Percentiles rank a stretch among this genome's conserved stretches.
phyloP scores from a whole-genome alignment of 495 filamentous ascomycete species.

The Bathelium albidoporum region DNA sequence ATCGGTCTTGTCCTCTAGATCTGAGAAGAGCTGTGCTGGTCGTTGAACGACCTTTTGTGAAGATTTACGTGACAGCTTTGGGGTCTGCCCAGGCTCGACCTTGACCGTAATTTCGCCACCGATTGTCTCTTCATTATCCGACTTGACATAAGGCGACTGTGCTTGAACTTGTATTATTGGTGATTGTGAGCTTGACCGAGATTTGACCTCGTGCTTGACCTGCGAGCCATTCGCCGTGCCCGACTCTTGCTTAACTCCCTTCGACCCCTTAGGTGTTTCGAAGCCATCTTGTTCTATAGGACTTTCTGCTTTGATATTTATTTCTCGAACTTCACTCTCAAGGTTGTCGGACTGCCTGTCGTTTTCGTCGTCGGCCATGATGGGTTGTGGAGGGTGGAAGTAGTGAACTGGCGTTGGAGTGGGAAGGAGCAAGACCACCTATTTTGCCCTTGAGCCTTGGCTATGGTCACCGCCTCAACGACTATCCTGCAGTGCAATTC shows the following conservation, averaged over 20 bases:
- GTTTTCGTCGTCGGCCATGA: conserved; percentile 26
- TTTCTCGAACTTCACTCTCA: conserved; percentile 26
- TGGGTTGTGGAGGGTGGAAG: conserved; percentile 10
- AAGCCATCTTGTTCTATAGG: conserved; percentile 16
- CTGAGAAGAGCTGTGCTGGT: conserved; percentile 52
- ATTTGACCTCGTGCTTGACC: not conserved
- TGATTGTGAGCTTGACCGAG: conserved; percentile 26
- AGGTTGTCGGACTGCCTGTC: conserved; percentile 22
- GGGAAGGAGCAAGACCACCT: conserved; percentile 1
- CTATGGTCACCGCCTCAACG: not conserved
- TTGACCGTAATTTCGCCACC: conserved; percentile 53
- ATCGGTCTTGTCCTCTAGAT: conserved; percentile 61
- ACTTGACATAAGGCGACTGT: conserved; percentile 31
- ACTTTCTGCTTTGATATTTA: conserved; percentile 23
- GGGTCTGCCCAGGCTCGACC: conserved; percentile 55
- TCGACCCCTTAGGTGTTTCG: conserved; percentile 11
- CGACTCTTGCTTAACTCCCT: conserved; percentile 9
- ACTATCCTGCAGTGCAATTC: not conserved
- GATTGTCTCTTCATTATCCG: conserved; percentile 35
- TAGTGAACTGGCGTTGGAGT: conserved; percentile 9
- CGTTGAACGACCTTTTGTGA: conserved; percentile 57
- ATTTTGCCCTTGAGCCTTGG: not conserved
- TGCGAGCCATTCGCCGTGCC: conserved; percentile 7
- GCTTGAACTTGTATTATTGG: conserved; percentile 36
- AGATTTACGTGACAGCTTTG: conserved; percentile 63